Conservation (phyloP, 129 eudicot species). For the Lactuca sativa region DNA sequence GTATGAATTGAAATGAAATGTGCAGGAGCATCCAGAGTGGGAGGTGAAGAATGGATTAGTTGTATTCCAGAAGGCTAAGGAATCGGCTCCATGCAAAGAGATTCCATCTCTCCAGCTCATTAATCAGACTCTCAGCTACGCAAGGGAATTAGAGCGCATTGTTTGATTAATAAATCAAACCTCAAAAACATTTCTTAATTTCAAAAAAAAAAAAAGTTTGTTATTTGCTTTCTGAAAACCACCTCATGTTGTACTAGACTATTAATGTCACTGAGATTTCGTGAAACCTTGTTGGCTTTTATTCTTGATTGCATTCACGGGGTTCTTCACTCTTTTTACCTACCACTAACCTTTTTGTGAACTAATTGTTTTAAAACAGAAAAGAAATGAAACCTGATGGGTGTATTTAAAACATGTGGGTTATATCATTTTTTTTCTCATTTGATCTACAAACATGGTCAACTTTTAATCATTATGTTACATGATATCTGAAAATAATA, state of each 20-base stretch:
- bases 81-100: constrained; percentile 79
- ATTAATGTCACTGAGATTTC: constrained; percentile 6
- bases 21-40: constrained; percentile 97
- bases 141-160: constrained; percentile 90
- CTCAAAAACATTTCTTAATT: neutral
- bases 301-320: constrained; percentile 29
- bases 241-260: neutral
- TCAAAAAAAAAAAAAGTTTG: neutral
- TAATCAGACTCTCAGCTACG: constrained; percentile 88
- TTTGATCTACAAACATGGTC: too few relatives aligned
- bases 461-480: too few relatives aligned
- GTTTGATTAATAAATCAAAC: constrained; percentile 38
- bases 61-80: constrained; percentile 77
- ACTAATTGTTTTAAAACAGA: neutral
- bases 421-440: too few relatives aligned
- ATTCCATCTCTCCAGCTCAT: constrained; percentile 86
- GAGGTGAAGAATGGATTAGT: constrained; percentile 75
- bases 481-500: too few relatives aligned
- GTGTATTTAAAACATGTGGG: too few relatives aligned
- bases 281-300: constrained; percentile 14
- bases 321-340: neutral
- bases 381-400: too few relatives aligned
- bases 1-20: neutral
- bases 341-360: neutral
- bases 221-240: constrained; percentile 21